These are phyloP conservation scores for Calendula officinalis DNA, from an alignment of 129 eudicot species.

Conservation along the genomic window DNA sequence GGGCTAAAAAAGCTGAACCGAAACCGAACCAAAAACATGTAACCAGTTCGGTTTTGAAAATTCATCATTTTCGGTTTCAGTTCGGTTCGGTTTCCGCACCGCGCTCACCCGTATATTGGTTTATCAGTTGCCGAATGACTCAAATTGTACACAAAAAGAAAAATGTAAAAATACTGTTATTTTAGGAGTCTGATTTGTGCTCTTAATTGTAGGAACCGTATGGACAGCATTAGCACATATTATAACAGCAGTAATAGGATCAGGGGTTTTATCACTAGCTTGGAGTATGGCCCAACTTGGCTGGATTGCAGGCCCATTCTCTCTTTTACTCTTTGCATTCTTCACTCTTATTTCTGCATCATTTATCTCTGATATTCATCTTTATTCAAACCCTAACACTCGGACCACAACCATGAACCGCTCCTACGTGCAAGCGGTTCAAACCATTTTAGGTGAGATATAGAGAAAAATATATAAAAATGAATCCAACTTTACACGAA, in stretches of 20 bases:
- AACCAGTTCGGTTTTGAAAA: too few species aligned
- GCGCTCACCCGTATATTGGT: too few species aligned
- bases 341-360: conserved; percentile 54
- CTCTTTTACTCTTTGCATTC: conserved; percentile 48
- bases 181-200: neutral
- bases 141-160: too few species aligned
- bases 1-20: too few species aligned
- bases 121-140: too few species aligned
- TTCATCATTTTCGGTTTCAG: too few species aligned
- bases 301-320: conserved; percentile 83
- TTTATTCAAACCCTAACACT: conserved; percentile 46
- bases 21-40: too few species aligned
- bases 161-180: too few species aligned
- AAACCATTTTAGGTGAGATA: conserved; percentile 49
- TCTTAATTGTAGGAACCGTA: conserved; percentile 44
- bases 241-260: conserved; percentile 81
- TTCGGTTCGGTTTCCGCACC: too few species aligned
- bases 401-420: conserved; percentile 46
- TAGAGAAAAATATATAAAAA: too few species aligned
- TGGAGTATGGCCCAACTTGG: conserved; percentile 90
- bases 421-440: conserved; percentile 68
- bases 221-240: conserved; percentile 93
- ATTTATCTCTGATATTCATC: conserved; percentile 57
- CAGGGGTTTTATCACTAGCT: conserved; percentile 84
- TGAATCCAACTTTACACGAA: too few species aligned